phyloP scores from a whole-genome alignment of 2,329 filamentous ascomycete species.

The Colletotrichum truncatum region DNA sequence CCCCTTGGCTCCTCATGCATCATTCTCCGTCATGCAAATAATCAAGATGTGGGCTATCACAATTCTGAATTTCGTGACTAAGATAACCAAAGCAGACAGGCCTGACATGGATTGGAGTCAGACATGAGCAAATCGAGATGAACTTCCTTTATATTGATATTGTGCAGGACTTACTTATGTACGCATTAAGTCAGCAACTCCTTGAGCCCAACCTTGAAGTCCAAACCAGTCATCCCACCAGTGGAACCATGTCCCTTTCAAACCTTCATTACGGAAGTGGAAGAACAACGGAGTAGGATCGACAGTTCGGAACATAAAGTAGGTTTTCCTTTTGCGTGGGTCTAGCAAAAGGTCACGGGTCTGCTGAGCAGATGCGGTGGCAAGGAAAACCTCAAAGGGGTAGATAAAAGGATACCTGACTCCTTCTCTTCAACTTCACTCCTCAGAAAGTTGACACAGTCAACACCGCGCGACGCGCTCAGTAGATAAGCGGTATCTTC shows the following conservation, averaged over 20 bases:
- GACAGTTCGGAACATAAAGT: neutral
- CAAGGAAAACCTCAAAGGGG: neutral
- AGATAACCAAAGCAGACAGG: no score
- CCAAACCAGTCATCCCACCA: neutral
- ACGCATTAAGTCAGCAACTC: neutral
- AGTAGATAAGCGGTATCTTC: slow-evolving; percentile 1
- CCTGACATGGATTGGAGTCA: no score
- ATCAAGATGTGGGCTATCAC: no score
- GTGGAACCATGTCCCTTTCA: no score
- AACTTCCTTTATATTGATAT: no score
- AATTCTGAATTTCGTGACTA: no score
- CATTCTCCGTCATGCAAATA: no score
- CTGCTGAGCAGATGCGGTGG: neutral
- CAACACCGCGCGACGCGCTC: neutral
- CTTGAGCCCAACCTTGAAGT: neutral
- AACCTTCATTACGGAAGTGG: neutral
- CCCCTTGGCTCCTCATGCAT: no score
- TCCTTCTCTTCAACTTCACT: slow-evolving; percentile 5
- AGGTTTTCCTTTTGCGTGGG: neutral
- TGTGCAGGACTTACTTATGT: no score
- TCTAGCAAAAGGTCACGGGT: neutral
- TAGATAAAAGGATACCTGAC: neutral
- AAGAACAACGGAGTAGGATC: neutral
- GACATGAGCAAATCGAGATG: no score
- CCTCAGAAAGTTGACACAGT: neutral